A percentile compares a stretch with the other conserved stretches of the same genome.
Conservation (phyloP, 169 alveolate genomes). For the Plasmodium adleri region DNA sequence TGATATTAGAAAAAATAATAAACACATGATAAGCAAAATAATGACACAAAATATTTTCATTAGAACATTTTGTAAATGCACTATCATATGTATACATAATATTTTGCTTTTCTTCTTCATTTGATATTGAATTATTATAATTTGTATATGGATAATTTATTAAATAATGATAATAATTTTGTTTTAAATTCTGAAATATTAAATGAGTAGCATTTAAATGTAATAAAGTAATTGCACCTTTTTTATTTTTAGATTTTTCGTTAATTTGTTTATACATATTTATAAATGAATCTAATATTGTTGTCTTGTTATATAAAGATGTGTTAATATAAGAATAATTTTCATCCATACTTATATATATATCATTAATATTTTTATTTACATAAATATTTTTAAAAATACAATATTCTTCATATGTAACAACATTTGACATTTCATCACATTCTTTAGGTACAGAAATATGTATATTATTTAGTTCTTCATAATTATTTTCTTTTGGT, state of each 20-base stretch:
- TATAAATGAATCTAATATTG: constrained; percentile 64
- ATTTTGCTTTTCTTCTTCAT: neutral
- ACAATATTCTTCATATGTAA: constrained; percentile 74
- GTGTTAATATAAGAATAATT: constrained; percentile 26
- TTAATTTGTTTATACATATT: constrained; percentile 49
- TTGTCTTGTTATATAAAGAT: constrained; percentile 47
- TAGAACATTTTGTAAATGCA: neutral
- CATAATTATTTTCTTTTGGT: neutral
- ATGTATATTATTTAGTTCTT: neutral
- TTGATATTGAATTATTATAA: neutral
- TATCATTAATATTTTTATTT: constrained; percentile 11
- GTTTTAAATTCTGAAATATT: constrained; percentile 54
- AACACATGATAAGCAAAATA: constrained; percentile 30
- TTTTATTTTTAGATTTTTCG: constrained; percentile 2
- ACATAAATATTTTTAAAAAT: constrained; percentile 57
- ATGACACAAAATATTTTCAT: constrained; percentile 33
- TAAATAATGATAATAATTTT: constrained; percentile 42
- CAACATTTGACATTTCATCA: no score
- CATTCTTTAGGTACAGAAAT: no score
- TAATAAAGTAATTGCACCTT: constrained; percentile 13
- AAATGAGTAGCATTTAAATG: constrained; percentile 38
- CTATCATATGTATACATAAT: neutral
- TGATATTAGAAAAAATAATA: constrained; percentile 36
- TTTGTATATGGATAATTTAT: neutral
- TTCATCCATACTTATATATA: neutral